These are phyloP conservation scores for Farysia itapuensis DNA, from an alignment of 1,284 basidiomycete genomes.

Conservation along the genomic window DNA sequence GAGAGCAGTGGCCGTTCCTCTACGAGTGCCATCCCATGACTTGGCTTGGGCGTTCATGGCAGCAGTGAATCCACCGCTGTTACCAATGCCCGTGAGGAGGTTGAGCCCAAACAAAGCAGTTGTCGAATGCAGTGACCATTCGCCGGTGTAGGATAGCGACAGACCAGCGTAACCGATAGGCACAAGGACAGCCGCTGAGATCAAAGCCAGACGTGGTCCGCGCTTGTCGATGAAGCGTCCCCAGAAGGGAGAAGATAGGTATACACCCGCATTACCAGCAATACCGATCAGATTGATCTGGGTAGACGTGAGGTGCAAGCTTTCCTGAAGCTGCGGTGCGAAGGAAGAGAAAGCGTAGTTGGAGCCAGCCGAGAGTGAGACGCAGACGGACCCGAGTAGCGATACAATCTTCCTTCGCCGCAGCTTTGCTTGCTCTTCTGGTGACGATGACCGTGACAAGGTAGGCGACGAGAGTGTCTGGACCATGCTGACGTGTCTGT, in stretches of 20 bases:
- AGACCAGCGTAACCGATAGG: conserved; percentile 47
- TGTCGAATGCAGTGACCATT: conserved; percentile 33
- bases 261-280: conserved; percentile 60
- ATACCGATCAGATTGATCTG: conserved; percentile 61
- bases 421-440: conserved; percentile 5
- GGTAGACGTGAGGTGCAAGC: conserved; percentile 55
- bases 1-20: conserved; percentile 72
- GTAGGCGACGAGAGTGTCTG: no score
- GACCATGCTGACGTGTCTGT: no score
- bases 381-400: conserved; percentile 49
- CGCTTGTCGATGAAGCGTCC: conserved; percentile 52
- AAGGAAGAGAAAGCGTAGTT: conserved; percentile 59
- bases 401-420: conserved; percentile 39
- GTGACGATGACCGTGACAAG: no score
- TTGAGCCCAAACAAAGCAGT: conserved; percentile 40
- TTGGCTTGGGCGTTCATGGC: conserved; percentile 60
- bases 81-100: conserved; percentile 45
- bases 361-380: conserved; percentile 57
- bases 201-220: conserved; percentile 45
- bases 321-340: conserved; percentile 59
- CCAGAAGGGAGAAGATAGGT: conserved; percentile 54
- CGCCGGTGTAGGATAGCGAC: conserved; percentile 19
- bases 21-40: conserved; percentile 49
- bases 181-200: conserved; percentile 40
- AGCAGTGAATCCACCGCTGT: conserved; percentile 55